phyloP scores from a whole-genome alignment of 1,139 yeast genomes.

The Hanseniaspora uvarum region DNA sequence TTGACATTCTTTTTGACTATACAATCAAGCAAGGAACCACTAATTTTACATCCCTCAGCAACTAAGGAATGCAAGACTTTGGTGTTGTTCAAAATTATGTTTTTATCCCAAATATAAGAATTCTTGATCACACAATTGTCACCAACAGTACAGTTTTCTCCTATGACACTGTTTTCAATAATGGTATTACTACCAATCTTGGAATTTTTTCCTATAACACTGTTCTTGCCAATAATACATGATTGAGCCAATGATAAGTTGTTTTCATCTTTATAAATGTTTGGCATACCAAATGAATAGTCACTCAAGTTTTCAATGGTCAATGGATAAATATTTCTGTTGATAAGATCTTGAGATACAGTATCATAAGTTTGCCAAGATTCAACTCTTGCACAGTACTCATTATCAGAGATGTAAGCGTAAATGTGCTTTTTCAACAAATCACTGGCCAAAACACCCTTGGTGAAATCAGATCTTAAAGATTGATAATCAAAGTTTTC shows the following conservation, averaged over 20 bases:
- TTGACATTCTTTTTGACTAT: constrained; percentile 71
- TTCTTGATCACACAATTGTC: constrained; percentile 57
- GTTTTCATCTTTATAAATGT: constrained; percentile 65
- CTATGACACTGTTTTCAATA: constrained; percentile 63
- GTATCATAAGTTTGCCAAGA: constrained; percentile 90
- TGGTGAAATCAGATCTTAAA: constrained; percentile 76
- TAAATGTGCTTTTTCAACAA: constrained; percentile 82
- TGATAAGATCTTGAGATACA: constrained; percentile 77
- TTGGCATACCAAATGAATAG: constrained; percentile 69
- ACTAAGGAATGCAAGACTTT: constrained; percentile 53
- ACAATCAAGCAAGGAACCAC: constrained; percentile 46
- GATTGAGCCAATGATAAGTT: constrained; percentile 83
- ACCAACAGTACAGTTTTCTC: constrained; percentile 77
- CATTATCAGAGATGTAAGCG: constrained; percentile 63
- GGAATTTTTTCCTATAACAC: constrained; percentile 68
- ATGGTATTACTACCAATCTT: constrained; percentile 48
- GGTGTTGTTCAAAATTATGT: constrained; percentile 56
- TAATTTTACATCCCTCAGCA: constrained; percentile 51
- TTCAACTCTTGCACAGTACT: constrained; percentile 89
- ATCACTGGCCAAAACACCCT: constrained; percentile 84
- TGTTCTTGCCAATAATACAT: constrained; percentile 67
- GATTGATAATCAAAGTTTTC: constrained; percentile 92
- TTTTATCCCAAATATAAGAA: constrained; percentile 81
- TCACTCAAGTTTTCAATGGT: constrained; percentile 74
- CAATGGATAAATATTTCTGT: constrained; percentile 87